Evolutionary conservation across 2,329 filamentous ascomycete genomes (phyloP).

Genomic region (Monosporascus ibericus): DNA sequence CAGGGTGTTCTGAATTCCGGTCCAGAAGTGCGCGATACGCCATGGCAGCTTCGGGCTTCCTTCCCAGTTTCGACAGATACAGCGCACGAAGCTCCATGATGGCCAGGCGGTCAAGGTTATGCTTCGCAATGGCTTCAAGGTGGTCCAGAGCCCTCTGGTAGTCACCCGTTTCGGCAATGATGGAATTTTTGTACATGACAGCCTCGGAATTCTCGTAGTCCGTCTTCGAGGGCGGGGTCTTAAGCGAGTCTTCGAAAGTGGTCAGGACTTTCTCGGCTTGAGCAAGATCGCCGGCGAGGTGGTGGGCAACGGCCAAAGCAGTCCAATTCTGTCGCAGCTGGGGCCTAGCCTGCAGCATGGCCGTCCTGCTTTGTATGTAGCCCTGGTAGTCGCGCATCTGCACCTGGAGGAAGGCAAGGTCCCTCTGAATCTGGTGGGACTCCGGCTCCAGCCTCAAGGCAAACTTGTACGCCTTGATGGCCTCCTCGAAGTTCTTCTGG

Average conservation of each 20-base stretch:
- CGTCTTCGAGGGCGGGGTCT: conserved; percentile 65
- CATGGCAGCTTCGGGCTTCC: conserved; percentile 71
- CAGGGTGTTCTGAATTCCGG: conserved; percentile 80
- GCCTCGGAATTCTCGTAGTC: conserved; percentile 95
- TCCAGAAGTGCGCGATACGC: conserved; percentile 78
- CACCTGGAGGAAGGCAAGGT: conserved; percentile 86
- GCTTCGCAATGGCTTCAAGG: conserved; percentile 69
- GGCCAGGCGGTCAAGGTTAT: conserved; percentile 75
- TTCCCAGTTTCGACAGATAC: conserved; percentile 72
- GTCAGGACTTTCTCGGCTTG: conserved; percentile 88
- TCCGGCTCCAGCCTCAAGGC: conserved; percentile 91
- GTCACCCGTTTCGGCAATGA: conserved; percentile 88
- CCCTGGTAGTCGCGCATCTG: conserved; percentile 96
- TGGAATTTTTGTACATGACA: conserved; percentile 86
- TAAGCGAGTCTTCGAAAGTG: conserved; percentile 90
- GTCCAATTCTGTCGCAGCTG: conserved; percentile 92
- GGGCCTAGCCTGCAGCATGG: conserved; percentile 82
- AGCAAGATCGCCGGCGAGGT: conserved; percentile 76
- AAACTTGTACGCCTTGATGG: conserved; percentile 98
- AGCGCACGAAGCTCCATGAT: conserved; percentile 81
- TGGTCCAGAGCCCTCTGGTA: conserved; percentile 79
- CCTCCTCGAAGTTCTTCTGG: conserved; percentile 97
- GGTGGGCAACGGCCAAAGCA: conserved; percentile 87
- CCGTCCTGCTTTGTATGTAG: conserved; percentile 81
- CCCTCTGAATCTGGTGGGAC: conserved; percentile 86